A percentile compares a stretch with the other conserved stretches of the same genome.
Evolutionary conservation across 2,329 filamentous ascomycete genomes (phyloP).

Genomic region (Aspergillus costaricaensis): DNA sequence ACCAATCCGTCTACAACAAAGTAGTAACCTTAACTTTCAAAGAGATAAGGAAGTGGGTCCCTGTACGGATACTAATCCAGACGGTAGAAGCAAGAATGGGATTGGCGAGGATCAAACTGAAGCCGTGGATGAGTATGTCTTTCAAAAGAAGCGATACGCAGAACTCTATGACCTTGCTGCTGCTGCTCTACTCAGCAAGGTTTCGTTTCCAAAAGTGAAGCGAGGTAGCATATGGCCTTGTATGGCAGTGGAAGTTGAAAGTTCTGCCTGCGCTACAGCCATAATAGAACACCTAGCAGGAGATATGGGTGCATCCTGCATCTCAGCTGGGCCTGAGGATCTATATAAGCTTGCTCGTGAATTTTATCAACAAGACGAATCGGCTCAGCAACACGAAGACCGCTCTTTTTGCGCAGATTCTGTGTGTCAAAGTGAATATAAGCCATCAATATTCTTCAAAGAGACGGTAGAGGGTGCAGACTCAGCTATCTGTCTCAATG

Average conservation of each 20-base stretch:
- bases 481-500: not conserved
- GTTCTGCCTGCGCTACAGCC: not conserved
- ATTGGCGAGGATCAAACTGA: not conserved
- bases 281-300: not conserved
- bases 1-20: not conserved
- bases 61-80: not conserved
- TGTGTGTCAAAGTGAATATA: not conserved
- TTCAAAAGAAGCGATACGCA: not conserved
- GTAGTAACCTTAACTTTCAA: not conserved
- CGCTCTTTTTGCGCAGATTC: not conserved
- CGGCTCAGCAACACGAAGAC: not conserved
- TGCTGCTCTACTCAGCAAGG: not conserved
- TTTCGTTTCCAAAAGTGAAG: not conserved
- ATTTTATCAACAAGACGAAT: not conserved
- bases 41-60: not conserved
- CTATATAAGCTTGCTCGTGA: not conserved
- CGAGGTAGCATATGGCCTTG: not conserved
- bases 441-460: not conserved
- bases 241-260: not conserved
- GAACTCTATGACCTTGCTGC: not conserved
- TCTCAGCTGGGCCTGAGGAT: not conserved
- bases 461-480: not conserved
- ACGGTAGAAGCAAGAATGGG: not conserved
- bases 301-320: not conserved
- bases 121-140: not conserved